Base-by-base conservation (phyloP, 1,284 basidiomycete genomes). In the Marasmius sp. region DNA sequence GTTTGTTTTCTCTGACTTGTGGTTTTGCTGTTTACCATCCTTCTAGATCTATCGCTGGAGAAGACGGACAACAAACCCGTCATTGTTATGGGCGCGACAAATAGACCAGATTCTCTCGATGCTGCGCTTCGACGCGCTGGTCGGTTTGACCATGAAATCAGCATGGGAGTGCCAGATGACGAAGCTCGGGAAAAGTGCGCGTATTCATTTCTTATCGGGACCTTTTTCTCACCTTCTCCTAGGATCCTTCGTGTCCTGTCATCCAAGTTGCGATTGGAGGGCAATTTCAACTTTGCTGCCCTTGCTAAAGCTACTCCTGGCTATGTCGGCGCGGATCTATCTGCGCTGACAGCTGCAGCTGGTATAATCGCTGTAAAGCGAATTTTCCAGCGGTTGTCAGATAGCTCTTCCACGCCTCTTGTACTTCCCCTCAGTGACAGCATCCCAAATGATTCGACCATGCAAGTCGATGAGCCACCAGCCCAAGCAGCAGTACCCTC, bases 321-420 rank as follows among this genome's bases (percentile, higher is more conserved):
- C 0, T 99, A 97, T 71, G 97, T 98, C 9, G 96, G 97, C 41
- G 97, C 97, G 0, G 97, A 99, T 78, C 76, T 99, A 34, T 88
- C 93, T 0, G 92, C 95, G 0, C 77, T 98, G 9, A 95, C 95
- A 0, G 92, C 94, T 6, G 95, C 95, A 27, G 97, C 97, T 0
- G 97, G 97, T 6, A 94, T 98, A 63, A 91, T 95, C 52, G 95
- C 97, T 0, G 95, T 99, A 48, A 98, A 98, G 77, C 86, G 97
- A 33, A 98, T 99, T 69, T 98, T 98, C 75, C 85, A 92, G 72
- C 84, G 91, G 67, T 77, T 98, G 5, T 90, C 89, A 0, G 85
- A 88, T n/a, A 87, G 86, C 16, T 83, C 81, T 49, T 0, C 72
- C 92, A 0, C 73, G 81, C 9, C 78, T 92, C 34, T 37, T 12